Percentiles rank a stretch among this genome's conserved stretches.
These are phyloP conservation scores for Raphanus raphanistrum DNA, from an alignment of 345 rosid species.

Conservation along the genomic window DNA sequence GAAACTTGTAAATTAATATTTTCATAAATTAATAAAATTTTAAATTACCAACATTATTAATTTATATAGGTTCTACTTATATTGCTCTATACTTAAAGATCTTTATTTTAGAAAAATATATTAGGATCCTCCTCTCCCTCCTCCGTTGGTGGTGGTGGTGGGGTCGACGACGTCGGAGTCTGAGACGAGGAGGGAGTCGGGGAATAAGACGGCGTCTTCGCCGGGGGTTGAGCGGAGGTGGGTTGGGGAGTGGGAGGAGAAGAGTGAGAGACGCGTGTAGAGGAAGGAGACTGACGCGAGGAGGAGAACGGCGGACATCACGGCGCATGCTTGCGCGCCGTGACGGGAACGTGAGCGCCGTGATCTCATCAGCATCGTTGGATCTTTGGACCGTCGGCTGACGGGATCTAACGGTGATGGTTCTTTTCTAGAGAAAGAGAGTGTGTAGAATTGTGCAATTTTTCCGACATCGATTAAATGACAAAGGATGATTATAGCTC, in stretches of 20 bases:
- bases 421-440: not conserved
- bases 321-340: constrained; percentile 73
- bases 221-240: constrained; percentile 36
- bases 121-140: too few relatives aligned
- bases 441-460: not conserved
- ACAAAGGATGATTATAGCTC: too few relatives aligned
- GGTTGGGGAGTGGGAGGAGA: constrained; percentile 41
- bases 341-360: constrained; percentile 78
- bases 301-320: constrained; percentile 76
- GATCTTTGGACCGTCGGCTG: not conserved
- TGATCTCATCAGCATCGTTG: constrained; percentile 44
- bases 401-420: not conserved
- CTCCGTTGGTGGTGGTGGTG: not conserved
- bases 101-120: too few relatives aligned
- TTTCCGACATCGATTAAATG: not conserved
- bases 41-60: too few relatives aligned
- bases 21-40: too few relatives aligned
- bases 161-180: constrained; percentile 57
- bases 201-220: constrained; percentile 41
- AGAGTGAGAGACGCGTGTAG: constrained; percentile 75
- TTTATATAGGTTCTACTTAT: too few relatives aligned
- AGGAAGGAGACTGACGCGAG: constrained; percentile 84
- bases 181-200: constrained; percentile 51
- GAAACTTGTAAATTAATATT: too few relatives aligned
- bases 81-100: too few relatives aligned